Evolutionary conservation across 352 stramenopile genomes (phyloP).

Genomic region (Phytophthora sansomeana): DNA sequence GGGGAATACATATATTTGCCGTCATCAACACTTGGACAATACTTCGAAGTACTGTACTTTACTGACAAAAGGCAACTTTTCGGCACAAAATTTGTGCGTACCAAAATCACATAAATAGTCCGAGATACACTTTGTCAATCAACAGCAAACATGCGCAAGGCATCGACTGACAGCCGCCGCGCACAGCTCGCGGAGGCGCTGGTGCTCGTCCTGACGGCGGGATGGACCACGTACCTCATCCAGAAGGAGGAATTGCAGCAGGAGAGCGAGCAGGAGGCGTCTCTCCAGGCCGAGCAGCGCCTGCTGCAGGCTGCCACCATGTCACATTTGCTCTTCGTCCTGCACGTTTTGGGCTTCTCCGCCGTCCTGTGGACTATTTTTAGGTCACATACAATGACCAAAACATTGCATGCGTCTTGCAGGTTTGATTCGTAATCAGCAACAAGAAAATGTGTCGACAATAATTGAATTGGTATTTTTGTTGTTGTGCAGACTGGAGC

Average conservation of each 20-base stretch:
- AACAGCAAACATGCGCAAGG: slow-evolving; percentile 23
- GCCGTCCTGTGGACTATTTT: slow-evolving; percentile 40
- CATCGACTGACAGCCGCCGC: slow-evolving; percentile 13
- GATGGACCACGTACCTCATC: slow-evolving; percentile 45
- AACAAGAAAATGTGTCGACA: background rate
- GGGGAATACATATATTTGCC: too few species aligned
- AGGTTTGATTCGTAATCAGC: slow-evolving; percentile 19
- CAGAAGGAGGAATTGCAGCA: slow-evolving; percentile 30
- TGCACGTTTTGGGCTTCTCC: slow-evolving; percentile 44
- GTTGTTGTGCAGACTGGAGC: slow-evolving; percentile 48
- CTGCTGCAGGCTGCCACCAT: slow-evolving; percentile 42
- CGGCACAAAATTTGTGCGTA: too few species aligned
- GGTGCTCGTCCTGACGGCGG: slow-evolving; percentile 41
- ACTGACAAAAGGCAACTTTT: too few species aligned
- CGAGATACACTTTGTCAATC: background rate
- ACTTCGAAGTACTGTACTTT: too few species aligned
- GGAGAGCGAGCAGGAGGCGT: slow-evolving; percentile 12
- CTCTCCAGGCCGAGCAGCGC: slow-evolving; percentile 32
- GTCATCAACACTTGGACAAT: too few species aligned
- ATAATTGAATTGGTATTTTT: too few species aligned
- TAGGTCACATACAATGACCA: slow-evolving; percentile 19
- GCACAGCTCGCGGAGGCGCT: slow-evolving; percentile 46
- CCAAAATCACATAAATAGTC: too few species aligned
- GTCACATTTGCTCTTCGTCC: slow-evolving; percentile 31
- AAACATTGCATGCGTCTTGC: slow-evolving; percentile 27